Evolutionary conservation across 352 stramenopile species (phyloP), one percentile per base, ranked within the genome.

Genomic region (Pythium dissimile): DNA sequence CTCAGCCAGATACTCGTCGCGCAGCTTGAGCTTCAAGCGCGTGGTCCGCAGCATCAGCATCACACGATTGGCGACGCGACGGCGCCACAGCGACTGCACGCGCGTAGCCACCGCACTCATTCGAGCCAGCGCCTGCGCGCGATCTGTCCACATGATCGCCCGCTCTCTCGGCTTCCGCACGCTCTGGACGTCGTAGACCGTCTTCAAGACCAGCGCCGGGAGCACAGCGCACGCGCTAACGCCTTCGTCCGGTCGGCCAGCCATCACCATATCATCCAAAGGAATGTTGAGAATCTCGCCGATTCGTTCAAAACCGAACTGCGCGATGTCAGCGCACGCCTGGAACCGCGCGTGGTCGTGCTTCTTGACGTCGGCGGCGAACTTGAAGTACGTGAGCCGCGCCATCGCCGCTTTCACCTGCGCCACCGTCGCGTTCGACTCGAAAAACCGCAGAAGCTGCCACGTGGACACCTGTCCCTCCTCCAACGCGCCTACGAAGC

Each of bases 401-500:
- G 68, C 56, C 69, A 86, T 83, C n/a, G 64, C 61, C 11, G 51
- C 41, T 49, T 91, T 91, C 15, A 92, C 74, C 18, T 85, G 72
- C 0, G 75, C 74, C 13, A 89, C 69, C 5, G 77, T 90, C 18
- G 47, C 64, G 54, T 83, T 55, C 5, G 50, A 30, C 3, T 71
- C 52, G 30, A 94, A 88, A 47, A 94, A 92, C 12, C 59, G 65
- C n/a, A 81, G 55, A 2, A 94, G 67, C 38, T 92, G 81, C 67
- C 75, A 88, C 24, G 44, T 72, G 11, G 77, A 85, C 44, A 92
- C 69, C 44, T 64, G 52, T 1, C 64, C 66, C 23, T 76, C 68
- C 2, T 73, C 69, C 0, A 94, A 27, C 21, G 76, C 60, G 2
- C 57, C 59, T 0, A 78, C 72, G 54, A 94, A 92, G 15, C 69